A percentile compares a stretch with the other conserved stretches of the same genome.
phyloP scores from a whole-genome alignment of 331 rosid species.

The Rhamnella rubrinervis region DNA sequence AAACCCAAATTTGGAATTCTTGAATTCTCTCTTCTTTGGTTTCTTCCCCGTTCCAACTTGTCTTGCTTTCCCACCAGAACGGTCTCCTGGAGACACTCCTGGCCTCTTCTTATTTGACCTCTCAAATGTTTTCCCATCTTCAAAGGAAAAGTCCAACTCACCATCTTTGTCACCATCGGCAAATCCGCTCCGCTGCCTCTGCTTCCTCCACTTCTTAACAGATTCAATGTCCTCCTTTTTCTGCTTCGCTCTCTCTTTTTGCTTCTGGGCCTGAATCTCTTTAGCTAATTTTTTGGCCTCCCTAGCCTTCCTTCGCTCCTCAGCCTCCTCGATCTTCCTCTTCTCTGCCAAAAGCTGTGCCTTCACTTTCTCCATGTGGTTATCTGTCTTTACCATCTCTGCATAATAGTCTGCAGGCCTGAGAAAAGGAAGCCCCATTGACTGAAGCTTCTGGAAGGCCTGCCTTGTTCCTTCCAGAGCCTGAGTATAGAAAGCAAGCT shows the following conservation, averaged over 20 bases:
- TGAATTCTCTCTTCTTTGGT: conserved; percentile 40
- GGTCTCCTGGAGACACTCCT: conserved; percentile 54
- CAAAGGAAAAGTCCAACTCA: conserved; percentile 40
- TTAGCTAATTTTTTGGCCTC: conserved; percentile 67
- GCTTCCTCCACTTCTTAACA: conserved; percentile 87
- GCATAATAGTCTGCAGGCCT: conserved; percentile 76
- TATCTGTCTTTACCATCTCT: conserved; percentile 78
- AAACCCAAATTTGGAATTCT: conserved; percentile 60
- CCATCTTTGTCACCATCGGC: conserved; percentile 45
- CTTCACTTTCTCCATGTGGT: conserved; percentile 72
- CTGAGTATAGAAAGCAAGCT: conserved; percentile 65
- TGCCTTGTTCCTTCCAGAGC: conserved; percentile 70
- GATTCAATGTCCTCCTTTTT: conserved; percentile 72
- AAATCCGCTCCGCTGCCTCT: conserved; percentile 75
- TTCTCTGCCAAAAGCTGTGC: conserved; percentile 65
- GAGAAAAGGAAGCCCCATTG: conserved; percentile 58
- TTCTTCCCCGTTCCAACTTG: conserved; percentile 36
- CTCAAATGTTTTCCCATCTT: conserved; percentile 59
- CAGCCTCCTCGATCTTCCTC: conserved; percentile 71
- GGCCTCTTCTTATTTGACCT: conserved; percentile 56
- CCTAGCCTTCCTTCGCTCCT: conserved; percentile 69
- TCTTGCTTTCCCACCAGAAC: conserved; percentile 55
- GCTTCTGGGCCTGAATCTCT: conserved; percentile 70
- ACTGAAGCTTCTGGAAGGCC: conserved; percentile 63
- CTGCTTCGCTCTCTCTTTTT: conserved; percentile 73